Conservation (phyloP, 169 alveolate genomes). For the Cryptosporidium parvum region DNA sequence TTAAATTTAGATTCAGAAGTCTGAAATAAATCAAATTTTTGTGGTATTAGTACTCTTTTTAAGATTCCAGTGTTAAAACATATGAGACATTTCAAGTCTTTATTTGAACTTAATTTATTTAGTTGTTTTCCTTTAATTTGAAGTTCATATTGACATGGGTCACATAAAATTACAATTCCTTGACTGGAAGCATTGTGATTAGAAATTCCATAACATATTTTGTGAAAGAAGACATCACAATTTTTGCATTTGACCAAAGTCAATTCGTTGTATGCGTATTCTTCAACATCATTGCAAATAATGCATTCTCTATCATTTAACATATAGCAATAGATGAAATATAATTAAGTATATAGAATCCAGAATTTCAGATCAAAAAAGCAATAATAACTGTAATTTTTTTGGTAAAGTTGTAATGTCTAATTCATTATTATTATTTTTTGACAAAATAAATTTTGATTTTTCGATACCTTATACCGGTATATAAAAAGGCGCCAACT, state of each 20-base stretch:
- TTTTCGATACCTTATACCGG: constrained; percentile 24
- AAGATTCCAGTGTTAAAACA: constrained; percentile 29
- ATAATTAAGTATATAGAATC: neutral
- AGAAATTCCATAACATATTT: constrained; percentile 52
- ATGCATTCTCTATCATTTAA: constrained; percentile 52
- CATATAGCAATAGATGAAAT: constrained; percentile 16
- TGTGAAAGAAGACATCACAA: constrained; percentile 45
- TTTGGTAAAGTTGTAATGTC: neutral
- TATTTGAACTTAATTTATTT: neutral
- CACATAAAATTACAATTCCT: constrained; percentile 34
- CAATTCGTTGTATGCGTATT: constrained; percentile 28
- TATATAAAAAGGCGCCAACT: neutral
- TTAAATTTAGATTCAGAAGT: neutral
- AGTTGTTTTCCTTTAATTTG: constrained; percentile 31
- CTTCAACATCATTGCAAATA: constrained; percentile 38
- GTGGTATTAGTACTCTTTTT: constrained; percentile 31
- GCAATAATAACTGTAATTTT: neutral
- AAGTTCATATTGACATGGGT: constrained; percentile 48
- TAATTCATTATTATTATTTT: neutral
- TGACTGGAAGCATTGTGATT: neutral
- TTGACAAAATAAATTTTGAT: neutral
- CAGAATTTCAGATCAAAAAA: neutral
- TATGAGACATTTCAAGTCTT: constrained; percentile 34
- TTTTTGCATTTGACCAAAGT: constrained; percentile 41
- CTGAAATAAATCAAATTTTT: neutral